Percentiles rank a stretch among this genome's conserved stretches.
Conservation (phyloP, 768 basidiomycete genomes). For the Postia placenta region DNA sequence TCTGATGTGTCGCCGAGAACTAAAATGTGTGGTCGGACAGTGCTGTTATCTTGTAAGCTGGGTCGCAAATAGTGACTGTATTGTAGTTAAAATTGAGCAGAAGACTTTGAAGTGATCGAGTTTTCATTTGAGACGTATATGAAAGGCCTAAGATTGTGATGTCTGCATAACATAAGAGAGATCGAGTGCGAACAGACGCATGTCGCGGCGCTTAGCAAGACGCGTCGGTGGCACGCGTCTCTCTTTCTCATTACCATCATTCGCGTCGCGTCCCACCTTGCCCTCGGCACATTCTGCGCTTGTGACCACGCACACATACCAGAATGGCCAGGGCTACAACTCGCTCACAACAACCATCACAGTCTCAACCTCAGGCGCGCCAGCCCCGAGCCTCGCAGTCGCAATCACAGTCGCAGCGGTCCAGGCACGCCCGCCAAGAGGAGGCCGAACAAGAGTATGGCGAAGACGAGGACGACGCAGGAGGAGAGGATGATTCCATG, state of each 20-base stretch:
- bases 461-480: slow-evolving; percentile 29
- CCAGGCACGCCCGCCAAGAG: slow-evolving; percentile 27
- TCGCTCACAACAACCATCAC: slow-evolving; percentile 35
- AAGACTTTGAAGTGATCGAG: too few relatives aligned
- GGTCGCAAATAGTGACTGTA: too few relatives aligned
- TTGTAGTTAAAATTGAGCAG: too few relatives aligned
- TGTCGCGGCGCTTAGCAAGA: too few relatives aligned
- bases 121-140: too few relatives aligned
- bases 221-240: neutral
- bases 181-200: too few relatives aligned
- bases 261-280: neutral
- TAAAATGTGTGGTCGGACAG: too few relatives aligned
- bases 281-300: neutral
- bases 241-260: neutral
- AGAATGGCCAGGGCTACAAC: slow-evolving; percentile 29
- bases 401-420: slow-evolving; percentile 20
- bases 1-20: too few relatives aligned
- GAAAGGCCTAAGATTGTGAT: too few relatives aligned
- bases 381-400: slow-evolving; percentile 20
- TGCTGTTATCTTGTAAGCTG: too few relatives aligned
- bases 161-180: too few relatives aligned
- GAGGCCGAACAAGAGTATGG: slow-evolving; percentile 29
- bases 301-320: too few relatives aligned
- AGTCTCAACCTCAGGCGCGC: slow-evolving; percentile 36
- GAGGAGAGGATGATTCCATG: slow-evolving; percentile 24